Percentiles rank a stretch among this genome's conserved stretches.
Evolutionary conservation across 768 basidiomycete genomes (phyloP).

Genomic region (Agrocybe praecox): DNA sequence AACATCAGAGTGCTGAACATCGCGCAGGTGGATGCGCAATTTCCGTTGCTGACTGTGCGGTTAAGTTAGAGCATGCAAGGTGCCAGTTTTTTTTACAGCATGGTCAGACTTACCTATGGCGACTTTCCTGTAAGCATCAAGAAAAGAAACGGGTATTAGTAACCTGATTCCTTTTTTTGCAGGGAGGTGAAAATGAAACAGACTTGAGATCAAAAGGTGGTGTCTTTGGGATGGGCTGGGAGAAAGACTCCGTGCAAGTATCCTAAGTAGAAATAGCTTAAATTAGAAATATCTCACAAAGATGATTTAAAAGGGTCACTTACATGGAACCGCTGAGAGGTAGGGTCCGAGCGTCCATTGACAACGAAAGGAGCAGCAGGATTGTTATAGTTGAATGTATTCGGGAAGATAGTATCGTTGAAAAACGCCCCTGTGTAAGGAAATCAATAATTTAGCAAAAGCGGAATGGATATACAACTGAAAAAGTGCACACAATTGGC

Average conservation of each 20-base stretch:
- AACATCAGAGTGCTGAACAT: slow-evolving; percentile 66
- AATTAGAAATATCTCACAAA: not conserved
- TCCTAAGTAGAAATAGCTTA: slow-evolving; percentile 30
- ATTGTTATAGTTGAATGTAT: slow-evolving; percentile 44
- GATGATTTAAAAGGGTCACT: slow-evolving; percentile 10
- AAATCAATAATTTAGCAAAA: not conserved
- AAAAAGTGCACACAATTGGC: slow-evolving; percentile 49
- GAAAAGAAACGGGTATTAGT: too few relatives aligned
- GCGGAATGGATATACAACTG: not conserved
- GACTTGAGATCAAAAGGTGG: slow-evolving; percentile 49
- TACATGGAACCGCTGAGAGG: slow-evolving; percentile 52
- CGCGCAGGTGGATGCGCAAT: slow-evolving; percentile 65
- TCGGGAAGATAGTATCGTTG: slow-evolving; percentile 43
- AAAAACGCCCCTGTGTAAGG: slow-evolving; percentile 43
- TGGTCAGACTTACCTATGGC: slow-evolving; percentile 39
- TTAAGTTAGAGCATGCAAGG: not conserved
- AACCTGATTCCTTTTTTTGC: not conserved
- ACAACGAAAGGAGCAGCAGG: slow-evolving; percentile 43
- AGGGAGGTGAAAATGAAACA: not conserved
- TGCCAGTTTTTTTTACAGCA: not conserved
- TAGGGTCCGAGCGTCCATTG: slow-evolving; percentile 45
- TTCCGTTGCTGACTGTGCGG: slow-evolving; percentile 40
- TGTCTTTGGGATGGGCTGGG: slow-evolving; percentile 38
- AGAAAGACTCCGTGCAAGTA: slow-evolving; percentile 41
- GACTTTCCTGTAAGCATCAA: slow-evolving; percentile 34